These are phyloP conservation scores for Colletotrichum cordylinicola DNA, from an alignment of 2,329 filamentous ascomycete species.

Conservation along the genomic window DNA sequence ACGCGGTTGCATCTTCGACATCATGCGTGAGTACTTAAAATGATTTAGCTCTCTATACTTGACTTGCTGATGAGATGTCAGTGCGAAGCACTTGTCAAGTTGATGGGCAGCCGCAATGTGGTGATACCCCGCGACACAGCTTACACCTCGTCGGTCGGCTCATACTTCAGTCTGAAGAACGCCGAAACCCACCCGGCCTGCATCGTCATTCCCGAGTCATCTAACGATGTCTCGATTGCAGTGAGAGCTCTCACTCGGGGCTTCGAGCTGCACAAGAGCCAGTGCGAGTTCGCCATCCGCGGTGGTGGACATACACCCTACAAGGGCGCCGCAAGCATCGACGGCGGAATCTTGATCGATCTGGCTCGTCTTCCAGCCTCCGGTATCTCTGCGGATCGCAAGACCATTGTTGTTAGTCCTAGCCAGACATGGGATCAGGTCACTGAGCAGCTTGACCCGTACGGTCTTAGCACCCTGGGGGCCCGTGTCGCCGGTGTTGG, in stretches of 20 bases:
- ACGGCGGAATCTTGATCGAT: constrained; percentile 7
- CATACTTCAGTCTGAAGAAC: background rate
- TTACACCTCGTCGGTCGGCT: background rate
- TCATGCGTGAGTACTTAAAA: background rate
- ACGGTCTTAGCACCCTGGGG: constrained; percentile 40
- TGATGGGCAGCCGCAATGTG: background rate
- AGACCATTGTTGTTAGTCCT: constrained; percentile 37
- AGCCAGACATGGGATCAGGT: constrained; percentile 46
- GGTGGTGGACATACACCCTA: constrained; percentile 9
- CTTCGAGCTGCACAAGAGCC: background rate
- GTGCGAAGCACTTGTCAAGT: background rate
- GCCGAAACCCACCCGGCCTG: constrained; percentile 2
- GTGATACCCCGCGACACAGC: background rate
- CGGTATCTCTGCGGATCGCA: constrained; percentile 30
- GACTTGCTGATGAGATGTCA: background rate
- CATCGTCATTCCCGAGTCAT: constrained; percentile 2
- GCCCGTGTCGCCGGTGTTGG: constrained; percentile 45
- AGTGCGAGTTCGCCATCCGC: constrained; percentile 13
- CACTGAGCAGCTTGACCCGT: constrained; percentile 37
- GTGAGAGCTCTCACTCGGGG: background rate
- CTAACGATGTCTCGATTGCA: constrained; percentile 13
- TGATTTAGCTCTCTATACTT: background rate
- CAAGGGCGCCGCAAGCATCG: constrained; percentile 19
- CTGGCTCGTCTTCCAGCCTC: background rate
- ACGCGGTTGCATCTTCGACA: background rate